These are phyloP conservation scores for Waltiozyma sp. DNA, from an alignment of 1,139 yeast genomes.

Conservation along the genomic window DNA sequence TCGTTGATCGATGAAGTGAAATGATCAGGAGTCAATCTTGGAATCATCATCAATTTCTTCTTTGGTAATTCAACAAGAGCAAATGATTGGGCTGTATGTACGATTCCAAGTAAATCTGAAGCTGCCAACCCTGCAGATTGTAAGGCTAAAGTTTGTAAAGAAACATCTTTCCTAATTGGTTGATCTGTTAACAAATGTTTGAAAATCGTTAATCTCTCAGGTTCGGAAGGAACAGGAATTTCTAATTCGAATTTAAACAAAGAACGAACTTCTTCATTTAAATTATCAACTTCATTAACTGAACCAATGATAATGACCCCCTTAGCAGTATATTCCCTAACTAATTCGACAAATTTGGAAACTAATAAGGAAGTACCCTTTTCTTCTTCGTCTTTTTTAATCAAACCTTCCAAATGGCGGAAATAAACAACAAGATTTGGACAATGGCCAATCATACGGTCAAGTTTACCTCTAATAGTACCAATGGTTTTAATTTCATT, in stretches of 20 bases:
- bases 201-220: constrained; percentile 59
- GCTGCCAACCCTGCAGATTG: constrained; percentile 94
- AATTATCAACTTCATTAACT: constrained; percentile 57
- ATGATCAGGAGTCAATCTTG: constrained; percentile 51
- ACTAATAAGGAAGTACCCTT: constrained; percentile 42
- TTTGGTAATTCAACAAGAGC: constrained; percentile 41
- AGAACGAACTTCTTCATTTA: constrained; percentile 58
- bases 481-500: constrained; percentile 78
- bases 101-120: constrained; percentile 64
- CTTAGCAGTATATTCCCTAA: constrained; percentile 40
- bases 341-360: constrained; percentile 46
- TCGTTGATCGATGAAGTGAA: constrained; percentile 64
- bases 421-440: constrained; percentile 42
- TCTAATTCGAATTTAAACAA: constrained; percentile 68
- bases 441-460: constrained; percentile 38
- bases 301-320: constrained; percentile 55
- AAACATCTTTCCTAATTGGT: constrained; percentile 40
- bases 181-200: constrained; percentile 29
- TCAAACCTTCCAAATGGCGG: constrained; percentile 66
- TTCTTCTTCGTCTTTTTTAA: constrained; percentile 44
- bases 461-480: constrained; percentile 62
- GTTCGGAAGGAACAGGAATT: constrained; percentile 68
- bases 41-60: constrained; percentile 47
- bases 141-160: constrained; percentile 49
- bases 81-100: constrained; percentile 48